phyloP scores from a whole-genome alignment of 768 basidiomycete genomes.

The Pleurotus pulmonarius region DNA sequence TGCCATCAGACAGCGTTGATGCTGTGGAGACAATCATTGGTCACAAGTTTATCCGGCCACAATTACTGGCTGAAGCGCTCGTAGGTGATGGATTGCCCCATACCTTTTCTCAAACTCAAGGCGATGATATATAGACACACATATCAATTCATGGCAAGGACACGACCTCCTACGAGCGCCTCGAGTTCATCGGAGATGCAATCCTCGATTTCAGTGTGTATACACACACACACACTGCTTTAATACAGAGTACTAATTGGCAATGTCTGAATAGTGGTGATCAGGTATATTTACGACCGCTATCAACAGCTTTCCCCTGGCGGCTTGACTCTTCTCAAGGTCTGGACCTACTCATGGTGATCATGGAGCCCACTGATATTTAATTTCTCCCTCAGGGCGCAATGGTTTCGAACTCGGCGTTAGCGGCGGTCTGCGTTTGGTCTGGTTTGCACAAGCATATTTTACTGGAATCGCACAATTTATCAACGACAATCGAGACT shows the following conservation, averaged over 20 bases:
- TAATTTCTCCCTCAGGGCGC: conserved; percentile 47
- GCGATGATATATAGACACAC: conserved; percentile 57
- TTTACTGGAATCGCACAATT: conserved; percentile 49
- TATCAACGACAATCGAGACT: conserved; percentile 45
- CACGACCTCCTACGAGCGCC: conserved; percentile 61
- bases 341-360: conserved; percentile 17
- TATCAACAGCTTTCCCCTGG: conserved; percentile 68
- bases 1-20: conserved; percentile 45
- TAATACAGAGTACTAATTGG: conserved; percentile 7
- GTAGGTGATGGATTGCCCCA: conserved; percentile 34
- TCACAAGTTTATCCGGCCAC: conserved; percentile 55
- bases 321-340: conserved; percentile 78
- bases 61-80: conserved; percentile 69
- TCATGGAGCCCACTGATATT: too few species aligned
- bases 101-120: neutral
- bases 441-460: conserved; percentile 64
- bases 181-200: conserved; percentile 86
- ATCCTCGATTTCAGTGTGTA: conserved; percentile 77
- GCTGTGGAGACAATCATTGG: conserved; percentile 65
- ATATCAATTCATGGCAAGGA: conserved; percentile 54
- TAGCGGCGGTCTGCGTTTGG: conserved; percentile 73
- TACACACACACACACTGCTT: conserved; percentile 1
- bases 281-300: conserved; percentile 64
- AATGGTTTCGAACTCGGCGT: conserved; percentile 80
- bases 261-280: conserved; percentile 50